Conservation (phyloP, 768 basidiomycete species). For the Boletellus ananas region DNA sequence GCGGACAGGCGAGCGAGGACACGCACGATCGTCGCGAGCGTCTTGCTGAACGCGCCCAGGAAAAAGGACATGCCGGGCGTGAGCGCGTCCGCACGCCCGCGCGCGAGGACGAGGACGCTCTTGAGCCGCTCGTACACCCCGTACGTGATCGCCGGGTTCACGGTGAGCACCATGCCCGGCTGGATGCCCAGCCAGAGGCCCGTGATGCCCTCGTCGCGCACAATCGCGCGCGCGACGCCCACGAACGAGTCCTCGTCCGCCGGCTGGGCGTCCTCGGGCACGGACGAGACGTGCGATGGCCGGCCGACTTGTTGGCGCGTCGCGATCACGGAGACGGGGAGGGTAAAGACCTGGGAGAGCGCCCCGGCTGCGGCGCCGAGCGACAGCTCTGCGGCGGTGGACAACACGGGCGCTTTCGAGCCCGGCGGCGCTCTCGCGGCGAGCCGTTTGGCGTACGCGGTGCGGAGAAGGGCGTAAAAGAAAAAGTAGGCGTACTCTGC, state of each 20-base stretch:
- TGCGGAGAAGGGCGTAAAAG: conserved; percentile 92
- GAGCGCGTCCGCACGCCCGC: conserved; percentile 54
- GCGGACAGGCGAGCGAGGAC: no score
- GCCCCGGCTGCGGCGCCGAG: conserved; percentile 92
- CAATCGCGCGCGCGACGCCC: conserved; percentile 77
- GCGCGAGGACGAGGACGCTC: conserved; percentile 58
- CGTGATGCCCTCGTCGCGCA: conserved; percentile 80
- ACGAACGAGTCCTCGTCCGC: conserved; percentile 66
- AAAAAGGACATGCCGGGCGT: conserved; percentile 76
- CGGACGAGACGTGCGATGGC: conserved; percentile 11
- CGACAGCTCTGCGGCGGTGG: conserved; percentile 75
- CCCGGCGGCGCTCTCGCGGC: conserved; percentile 55
- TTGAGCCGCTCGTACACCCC: conserved; percentile 93
- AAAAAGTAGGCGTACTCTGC: conserved; percentile 99
- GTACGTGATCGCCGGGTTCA: conserved; percentile 97
- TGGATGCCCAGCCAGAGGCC: conserved; percentile 93
- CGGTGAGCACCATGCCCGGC: conserved; percentile 90
- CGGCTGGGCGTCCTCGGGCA: background rate
- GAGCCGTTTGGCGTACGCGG: conserved; percentile 73
- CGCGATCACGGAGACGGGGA: conserved; percentile 96
- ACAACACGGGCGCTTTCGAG: conserved; percentile 57
- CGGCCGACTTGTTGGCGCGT: conserved; percentile 92
- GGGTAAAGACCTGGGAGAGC: conserved; percentile 96
- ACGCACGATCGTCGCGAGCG: conserved; percentile 84
- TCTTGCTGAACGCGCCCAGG: conserved; percentile 92